A percentile compares a stretch with the other conserved stretches of the same genome.
Evolutionary conservation across 371 early-diverging fungal species (phyloP).

Genomic region (Mortierella sp.): DNA sequence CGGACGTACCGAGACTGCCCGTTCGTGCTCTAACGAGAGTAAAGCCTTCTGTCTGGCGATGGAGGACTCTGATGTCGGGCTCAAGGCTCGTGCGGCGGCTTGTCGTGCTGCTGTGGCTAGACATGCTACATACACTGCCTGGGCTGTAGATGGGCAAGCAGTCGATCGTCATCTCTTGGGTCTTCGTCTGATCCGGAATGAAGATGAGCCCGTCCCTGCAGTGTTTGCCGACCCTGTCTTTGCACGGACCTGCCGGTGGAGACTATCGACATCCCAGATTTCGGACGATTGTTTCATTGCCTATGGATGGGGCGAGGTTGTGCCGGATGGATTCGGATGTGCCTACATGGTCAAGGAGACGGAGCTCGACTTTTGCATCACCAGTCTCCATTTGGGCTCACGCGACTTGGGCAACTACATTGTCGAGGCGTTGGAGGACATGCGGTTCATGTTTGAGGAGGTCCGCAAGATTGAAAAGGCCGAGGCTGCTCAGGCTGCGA

Average conservation of each 20-base stretch:
- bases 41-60: slow-evolving; percentile 88
- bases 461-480: slow-evolving; percentile 51
- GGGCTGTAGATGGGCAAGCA: slow-evolving; percentile 84
- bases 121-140: slow-evolving; percentile 86
- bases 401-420: slow-evolving; percentile 65
- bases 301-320: slow-evolving; percentile 97
- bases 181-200: slow-evolving; percentile 61
- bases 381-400: slow-evolving; percentile 66
- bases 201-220: slow-evolving; percentile 79
- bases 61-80: slow-evolving; percentile 69
- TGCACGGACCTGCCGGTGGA: slow-evolving; percentile 88
- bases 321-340: slow-evolving; percentile 92
- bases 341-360: slow-evolving; percentile 94
- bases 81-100: slow-evolving; percentile 70
- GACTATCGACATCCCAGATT: slow-evolving; percentile 92
- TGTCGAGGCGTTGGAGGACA: slow-evolving; percentile 76
- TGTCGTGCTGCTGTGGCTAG: slow-evolving; percentile 79
- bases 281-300: slow-evolving; percentile 89
- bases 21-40: slow-evolving; percentile 80
- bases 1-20: slow-evolving; percentile 94
- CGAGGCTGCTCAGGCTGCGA: slow-evolving; percentile 39
- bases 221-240: slow-evolving; percentile 89
- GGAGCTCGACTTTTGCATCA: slow-evolving; percentile 84
- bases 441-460: slow-evolving; percentile 60
- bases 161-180: slow-evolving; percentile 94